Evolutionary conservation across 2,329 filamentous ascomycete species (phyloP).

Genomic region (Xylaria sp.): DNA sequence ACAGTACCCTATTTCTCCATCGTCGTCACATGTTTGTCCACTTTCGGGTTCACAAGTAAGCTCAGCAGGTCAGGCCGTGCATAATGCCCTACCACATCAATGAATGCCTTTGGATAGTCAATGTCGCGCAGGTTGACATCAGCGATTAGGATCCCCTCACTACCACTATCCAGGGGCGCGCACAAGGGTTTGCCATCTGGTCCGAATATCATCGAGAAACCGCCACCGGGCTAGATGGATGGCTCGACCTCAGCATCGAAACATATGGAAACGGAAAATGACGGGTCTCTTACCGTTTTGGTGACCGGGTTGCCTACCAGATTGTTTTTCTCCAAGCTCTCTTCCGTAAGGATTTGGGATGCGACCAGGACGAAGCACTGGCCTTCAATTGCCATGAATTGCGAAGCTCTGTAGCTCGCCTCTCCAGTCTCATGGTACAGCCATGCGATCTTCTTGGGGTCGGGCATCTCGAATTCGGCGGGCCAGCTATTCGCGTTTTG

Average conservation of each 20-base stretch:
- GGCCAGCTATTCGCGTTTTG: slow-evolving; percentile 27
- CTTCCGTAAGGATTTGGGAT: slow-evolving; percentile 37
- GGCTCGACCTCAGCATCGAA: slow-evolving; percentile 3
- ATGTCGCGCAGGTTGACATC: slow-evolving; percentile 45
- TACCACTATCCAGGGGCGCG: slow-evolving; percentile 34
- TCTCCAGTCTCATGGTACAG: slow-evolving; percentile 34
- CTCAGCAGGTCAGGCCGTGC: slow-evolving; percentile 39
- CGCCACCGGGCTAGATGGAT: slow-evolving; percentile 35
- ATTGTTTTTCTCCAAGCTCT: slow-evolving; percentile 37
- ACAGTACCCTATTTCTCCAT: slow-evolving; percentile 25
- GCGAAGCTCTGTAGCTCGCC: slow-evolving; percentile 33
- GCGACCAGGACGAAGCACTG: slow-evolving; percentile 38
- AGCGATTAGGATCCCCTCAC: slow-evolving; percentile 46
- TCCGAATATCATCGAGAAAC: slow-evolving; percentile 46
- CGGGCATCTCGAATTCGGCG: slow-evolving; percentile 34
- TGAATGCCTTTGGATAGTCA: slow-evolving; percentile 36
- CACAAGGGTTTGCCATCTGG: slow-evolving; percentile 46
- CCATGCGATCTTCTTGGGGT: slow-evolving; percentile 33
- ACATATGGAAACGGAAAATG: not conserved
- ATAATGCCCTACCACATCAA: slow-evolving; percentile 37
- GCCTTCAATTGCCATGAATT: slow-evolving; percentile 41
- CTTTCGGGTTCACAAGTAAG: slow-evolving; percentile 35
- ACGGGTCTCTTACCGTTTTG: slow-evolving; percentile 28
- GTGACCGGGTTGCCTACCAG: slow-evolving; percentile 35
- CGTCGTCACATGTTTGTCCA: slow-evolving; percentile 29